A percentile compares a stretch with the other conserved stretches of the same genome.
phyloP scores from a whole-genome alignment of 352 stramenopile genomes.

The Phytophthora ramorum region DNA sequence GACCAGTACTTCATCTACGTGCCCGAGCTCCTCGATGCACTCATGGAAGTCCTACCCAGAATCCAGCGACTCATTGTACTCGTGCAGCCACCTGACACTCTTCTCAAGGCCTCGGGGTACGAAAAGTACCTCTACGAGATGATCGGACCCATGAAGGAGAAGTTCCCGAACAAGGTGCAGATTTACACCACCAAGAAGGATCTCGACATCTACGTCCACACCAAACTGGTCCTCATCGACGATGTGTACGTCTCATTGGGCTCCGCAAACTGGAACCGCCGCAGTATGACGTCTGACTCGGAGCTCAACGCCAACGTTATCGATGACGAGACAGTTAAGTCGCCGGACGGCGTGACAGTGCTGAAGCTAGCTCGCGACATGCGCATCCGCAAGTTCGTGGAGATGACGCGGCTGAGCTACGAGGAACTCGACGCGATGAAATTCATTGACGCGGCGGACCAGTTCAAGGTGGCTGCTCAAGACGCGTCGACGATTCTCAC shows the following conservation, averaged over 20 bases:
- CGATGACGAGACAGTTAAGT: slow-evolving; percentile 41
- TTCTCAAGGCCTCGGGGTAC: slow-evolving; percentile 40
- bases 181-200: slow-evolving; percentile 54
- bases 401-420: slow-evolving; percentile 52
- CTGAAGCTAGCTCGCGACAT: slow-evolving; percentile 51
- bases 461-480: slow-evolving; percentile 39
- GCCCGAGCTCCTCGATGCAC: slow-evolving; percentile 45
- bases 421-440: slow-evolving; percentile 49
- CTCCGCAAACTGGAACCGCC: slow-evolving; percentile 72
- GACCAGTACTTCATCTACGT: slow-evolving; percentile 51
- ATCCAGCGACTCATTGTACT: slow-evolving; percentile 64
- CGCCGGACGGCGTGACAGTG: slow-evolving; percentile 41
- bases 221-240: slow-evolving; percentile 64
- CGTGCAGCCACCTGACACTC: slow-evolving; percentile 31
- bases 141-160: slow-evolving; percentile 46
- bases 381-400: slow-evolving; percentile 66
- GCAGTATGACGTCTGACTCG: slow-evolving; percentile 56
- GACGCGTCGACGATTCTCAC: slow-evolving; percentile 38
- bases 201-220: slow-evolving; percentile 58
- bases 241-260: slow-evolving; percentile 69
- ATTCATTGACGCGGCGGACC: slow-evolving; percentile 51
- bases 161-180: slow-evolving; percentile 34
- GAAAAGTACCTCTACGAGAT: slow-evolving; percentile 67
- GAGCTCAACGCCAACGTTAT: slow-evolving; percentile 67
- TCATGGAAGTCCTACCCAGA: slow-evolving; percentile 51